A percentile compares a stretch with the other conserved stretches of the same genome.
Conservation (phyloP, 2,329 filamentous ascomycete species). For the Pseudogymnoascus sp. region DNA sequence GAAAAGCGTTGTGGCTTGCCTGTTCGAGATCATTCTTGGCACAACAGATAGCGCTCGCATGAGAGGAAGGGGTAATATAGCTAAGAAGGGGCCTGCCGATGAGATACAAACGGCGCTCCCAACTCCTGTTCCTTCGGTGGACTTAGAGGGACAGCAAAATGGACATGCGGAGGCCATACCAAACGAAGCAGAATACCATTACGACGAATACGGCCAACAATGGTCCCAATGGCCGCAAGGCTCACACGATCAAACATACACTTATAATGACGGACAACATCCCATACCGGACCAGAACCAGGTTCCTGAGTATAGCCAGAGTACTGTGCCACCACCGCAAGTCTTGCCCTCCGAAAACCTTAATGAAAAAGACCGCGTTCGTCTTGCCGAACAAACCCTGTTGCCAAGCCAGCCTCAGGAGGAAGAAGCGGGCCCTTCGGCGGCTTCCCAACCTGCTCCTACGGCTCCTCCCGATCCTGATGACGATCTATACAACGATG, state of each 20-base stretch:
- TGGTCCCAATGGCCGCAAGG: background rate
- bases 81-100: background rate
- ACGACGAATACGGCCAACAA: background rate
- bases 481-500: conserved; percentile 18
- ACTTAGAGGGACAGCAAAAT: conserved; percentile 29
- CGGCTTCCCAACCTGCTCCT: conserved; percentile 24
- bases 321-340: conserved; percentile 55
- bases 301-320: conserved; percentile 34
- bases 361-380: conserved; percentile 75
- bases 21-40: conserved; percentile 82
- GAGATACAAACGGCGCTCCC: conserved; percentile 13
- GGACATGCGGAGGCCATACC: conserved; percentile 15
- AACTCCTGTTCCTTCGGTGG: conserved; percentile 20
- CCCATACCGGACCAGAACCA: conserved; percentile 29
- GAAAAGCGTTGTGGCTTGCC: conserved; percentile 82
- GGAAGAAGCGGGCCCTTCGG: conserved; percentile 38
- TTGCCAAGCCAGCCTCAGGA: conserved; percentile 68
- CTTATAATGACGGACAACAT: conserved; percentile 25
- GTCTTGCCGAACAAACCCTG: conserved; percentile 69
- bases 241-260: conserved; percentile 21
- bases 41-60: conserved; percentile 62
- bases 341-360: conserved; percentile 54
- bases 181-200: conserved; percentile 4
- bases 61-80: conserved; percentile 23
- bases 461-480: conserved; percentile 19